Evolutionary conservation across 192 early-diverging fungal species (phyloP).

Genomic region (Obelidium mucronatum): DNA sequence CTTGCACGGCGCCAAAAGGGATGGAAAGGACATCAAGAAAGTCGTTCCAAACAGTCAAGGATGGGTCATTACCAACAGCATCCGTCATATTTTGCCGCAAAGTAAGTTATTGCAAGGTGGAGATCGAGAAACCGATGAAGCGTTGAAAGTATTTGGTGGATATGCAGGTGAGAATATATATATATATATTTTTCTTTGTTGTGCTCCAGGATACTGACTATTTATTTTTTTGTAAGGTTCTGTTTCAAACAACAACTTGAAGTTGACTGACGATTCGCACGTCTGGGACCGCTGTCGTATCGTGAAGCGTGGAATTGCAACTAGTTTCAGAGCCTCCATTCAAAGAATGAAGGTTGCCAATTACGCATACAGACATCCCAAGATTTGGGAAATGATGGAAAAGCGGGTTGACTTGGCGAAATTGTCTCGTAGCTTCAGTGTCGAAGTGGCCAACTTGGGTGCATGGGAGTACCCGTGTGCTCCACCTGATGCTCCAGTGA

Average conservation of each 20-base stretch:
- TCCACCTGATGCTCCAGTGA: conserved; percentile 28
- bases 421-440: conserved; percentile 44
- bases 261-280: conserved; percentile 39
- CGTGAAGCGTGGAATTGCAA: conserved; percentile 41
- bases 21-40: conserved; percentile 32
- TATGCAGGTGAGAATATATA: conserved; percentile 42
- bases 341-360: conserved; percentile 56
- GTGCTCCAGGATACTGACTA: neutral
- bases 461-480: conserved; percentile 59
- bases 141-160: conserved; percentile 54
- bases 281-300: conserved; percentile 54
- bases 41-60: conserved; percentile 51
- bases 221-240: conserved; percentile 34
- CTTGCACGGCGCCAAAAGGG: conserved; percentile 14
- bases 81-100: conserved; percentile 54
- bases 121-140: conserved; percentile 53
- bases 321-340: conserved; percentile 41
- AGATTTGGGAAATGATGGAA: conserved; percentile 47
- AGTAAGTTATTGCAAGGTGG: conserved; percentile 55
- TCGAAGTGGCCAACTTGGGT: conserved; percentile 59
- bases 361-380: conserved; percentile 53
- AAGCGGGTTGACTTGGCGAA: conserved; percentile 45
- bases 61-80: conserved; percentile 55
- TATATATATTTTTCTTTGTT: neutral
- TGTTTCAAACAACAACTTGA: conserved; percentile 44